These are phyloP conservation scores for Breviolum minutum DNA, from an alignment of 73 alveolate genomes.

Conservation along the genomic window DNA sequence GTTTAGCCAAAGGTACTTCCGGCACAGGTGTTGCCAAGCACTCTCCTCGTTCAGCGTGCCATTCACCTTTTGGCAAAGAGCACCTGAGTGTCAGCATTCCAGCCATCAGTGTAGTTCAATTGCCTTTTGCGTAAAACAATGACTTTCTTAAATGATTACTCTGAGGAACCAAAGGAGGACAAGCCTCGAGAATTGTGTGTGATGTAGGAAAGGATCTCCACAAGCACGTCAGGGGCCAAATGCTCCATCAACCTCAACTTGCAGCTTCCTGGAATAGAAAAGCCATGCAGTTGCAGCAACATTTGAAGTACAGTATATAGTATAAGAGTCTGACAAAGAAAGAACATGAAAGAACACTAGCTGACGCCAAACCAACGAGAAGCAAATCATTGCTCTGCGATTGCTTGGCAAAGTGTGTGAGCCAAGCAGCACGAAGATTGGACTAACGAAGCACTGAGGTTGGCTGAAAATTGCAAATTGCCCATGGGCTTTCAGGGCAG, in stretches of 20 bases:
- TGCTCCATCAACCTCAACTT: background rate
- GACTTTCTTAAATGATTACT: too few species aligned
- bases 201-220: constrained; percentile 84
- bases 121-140: background rate
- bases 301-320: too few species aligned
- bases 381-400: too few species aligned
- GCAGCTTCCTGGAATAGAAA: too few species aligned
- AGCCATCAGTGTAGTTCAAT: background rate
- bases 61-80: constrained; percentile 28
- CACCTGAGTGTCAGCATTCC: background rate
- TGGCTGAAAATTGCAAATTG: constrained; percentile 3
- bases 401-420: background rate
- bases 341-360: too few species aligned
- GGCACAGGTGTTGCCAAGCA: constrained; percentile 92
- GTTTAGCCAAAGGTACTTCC: background rate
- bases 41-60: constrained; percentile 62
- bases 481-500: too few species aligned
- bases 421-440: background rate
- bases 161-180: constrained; percentile 14
- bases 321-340: too few species aligned
- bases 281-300: too few species aligned
- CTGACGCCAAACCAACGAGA: background rate
- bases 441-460: background rate
- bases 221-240: constrained; percentile 58
- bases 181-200: constrained; percentile 54